phyloP scores from a whole-genome alignment of 2,329 filamentous ascomycete species.

The Neospermospora avenae region DNA sequence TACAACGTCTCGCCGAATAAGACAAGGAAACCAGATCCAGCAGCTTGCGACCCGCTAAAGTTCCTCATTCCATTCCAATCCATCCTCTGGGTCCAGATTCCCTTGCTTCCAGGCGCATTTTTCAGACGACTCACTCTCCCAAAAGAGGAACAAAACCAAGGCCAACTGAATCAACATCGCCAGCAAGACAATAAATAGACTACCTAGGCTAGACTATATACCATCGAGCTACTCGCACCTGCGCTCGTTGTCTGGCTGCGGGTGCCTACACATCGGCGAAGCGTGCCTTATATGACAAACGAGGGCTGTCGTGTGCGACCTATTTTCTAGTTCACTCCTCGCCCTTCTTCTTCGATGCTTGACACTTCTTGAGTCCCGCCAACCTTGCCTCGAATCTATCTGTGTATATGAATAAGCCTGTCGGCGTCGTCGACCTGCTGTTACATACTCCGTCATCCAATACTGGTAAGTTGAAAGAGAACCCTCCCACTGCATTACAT shows the following conservation, averaged over 20 bases:
- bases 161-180: slow-evolving; percentile 19
- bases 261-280: slow-evolving; percentile 34
- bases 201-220: slow-evolving; percentile 14
- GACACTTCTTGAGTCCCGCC: slow-evolving; percentile 26
- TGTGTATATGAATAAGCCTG: slow-evolving; percentile 37
- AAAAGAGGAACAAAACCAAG: slow-evolving; percentile 24
- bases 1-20: slow-evolving; percentile 15
- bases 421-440: slow-evolving; percentile 27
- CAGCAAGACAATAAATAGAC: slow-evolving; percentile 21
- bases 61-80: slow-evolving; percentile 14
- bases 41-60: slow-evolving; percentile 14
- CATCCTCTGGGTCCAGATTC: slow-evolving; percentile 27
- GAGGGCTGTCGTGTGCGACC: slow-evolving; percentile 37
- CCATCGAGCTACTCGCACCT: slow-evolving; percentile 14
- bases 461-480: slow-evolving; percentile 30
- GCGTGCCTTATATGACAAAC: slow-evolving; percentile 26
- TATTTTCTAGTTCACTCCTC: slow-evolving; percentile 19
- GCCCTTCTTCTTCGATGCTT: slow-evolving; percentile 31
- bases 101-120: slow-evolving; percentile 29
- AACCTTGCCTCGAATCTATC: slow-evolving; percentile 22
- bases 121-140: slow-evolving; percentile 19
- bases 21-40: slow-evolving; percentile 20
- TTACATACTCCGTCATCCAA: slow-evolving; percentile 33
- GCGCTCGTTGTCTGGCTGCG: slow-evolving; percentile 20
- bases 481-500: slow-evolving; percentile 23